phyloP scores from a whole-genome alignment of 208 protist species.

The Trypanosoma scelopori region DNA sequence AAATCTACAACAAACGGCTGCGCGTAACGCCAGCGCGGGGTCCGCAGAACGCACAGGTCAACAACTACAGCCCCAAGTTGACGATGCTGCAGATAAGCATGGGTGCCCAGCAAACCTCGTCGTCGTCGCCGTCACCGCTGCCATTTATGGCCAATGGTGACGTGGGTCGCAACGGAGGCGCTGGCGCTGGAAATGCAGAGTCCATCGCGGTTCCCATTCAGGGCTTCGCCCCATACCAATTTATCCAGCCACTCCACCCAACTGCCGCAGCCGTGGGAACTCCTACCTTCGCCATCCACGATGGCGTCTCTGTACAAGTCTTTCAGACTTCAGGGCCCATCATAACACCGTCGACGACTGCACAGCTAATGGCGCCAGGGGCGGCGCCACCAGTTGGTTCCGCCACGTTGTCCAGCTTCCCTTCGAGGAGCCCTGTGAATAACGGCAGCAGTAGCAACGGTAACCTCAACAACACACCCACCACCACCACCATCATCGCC shows the following conservation, averaged over 20 bases:
- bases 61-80: neutral
- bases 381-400: neutral
- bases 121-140: neutral
- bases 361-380: neutral
- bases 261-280: neutral
- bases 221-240: neutral
- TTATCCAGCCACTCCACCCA: neutral
- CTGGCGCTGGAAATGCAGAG: too few relatives aligned
- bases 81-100: neutral
- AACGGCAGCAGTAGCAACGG: neutral
- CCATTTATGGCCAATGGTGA: neutral
- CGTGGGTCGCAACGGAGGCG: too few relatives aligned
- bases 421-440: neutral
- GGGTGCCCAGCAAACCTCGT: neutral
- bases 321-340: neutral
- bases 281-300: neutral
- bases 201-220: neutral
- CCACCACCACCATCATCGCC: neutral
- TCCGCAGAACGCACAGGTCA: slow-evolving; percentile 23
- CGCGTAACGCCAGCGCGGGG: slow-evolving; percentile 57
- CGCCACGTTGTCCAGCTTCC: neutral
- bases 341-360: neutral
- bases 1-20: slow-evolving; percentile 64
- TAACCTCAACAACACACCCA: neutral
- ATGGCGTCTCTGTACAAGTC: slow-evolving; percentile 2